phyloP scores from a whole-genome alignment of 495 filamentous ascomycete species.

The Ascobolus immersus region DNA sequence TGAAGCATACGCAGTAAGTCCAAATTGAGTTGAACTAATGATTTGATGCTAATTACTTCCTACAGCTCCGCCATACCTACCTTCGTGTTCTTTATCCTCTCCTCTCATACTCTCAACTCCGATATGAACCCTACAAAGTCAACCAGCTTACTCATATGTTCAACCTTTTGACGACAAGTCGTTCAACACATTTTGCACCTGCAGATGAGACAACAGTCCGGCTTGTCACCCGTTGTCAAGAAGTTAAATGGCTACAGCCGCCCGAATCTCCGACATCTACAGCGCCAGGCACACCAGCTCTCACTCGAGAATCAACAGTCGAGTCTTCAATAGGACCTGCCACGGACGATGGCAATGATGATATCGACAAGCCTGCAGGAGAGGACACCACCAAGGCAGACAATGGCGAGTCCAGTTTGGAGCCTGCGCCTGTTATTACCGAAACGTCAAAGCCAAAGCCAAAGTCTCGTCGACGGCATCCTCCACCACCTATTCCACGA shows the following conservation, averaged over 20 bases:
- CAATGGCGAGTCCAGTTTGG: no score
- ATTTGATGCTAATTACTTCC: neutral
- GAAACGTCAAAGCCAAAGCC: no score
- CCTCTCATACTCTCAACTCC: slow-evolving; percentile 71
- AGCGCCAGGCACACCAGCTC: no score
- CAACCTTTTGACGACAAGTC: slow-evolving; percentile 32
- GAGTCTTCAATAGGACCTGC: no score
- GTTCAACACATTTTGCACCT: slow-evolving; percentile 62
- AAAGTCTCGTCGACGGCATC: no score
- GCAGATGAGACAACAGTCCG: slow-evolving; percentile 72
- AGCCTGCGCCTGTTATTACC: no score
- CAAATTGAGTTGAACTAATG: neutral
- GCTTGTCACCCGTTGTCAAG: slow-evolving; percentile 54
- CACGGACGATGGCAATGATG: no score
- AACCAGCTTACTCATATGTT: slow-evolving; percentile 60
- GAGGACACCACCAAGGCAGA: no score
- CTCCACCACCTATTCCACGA: no score
- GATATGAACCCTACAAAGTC: slow-evolving; percentile 65
- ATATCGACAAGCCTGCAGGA: no score
- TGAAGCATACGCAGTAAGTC: slow-evolving; percentile 32
- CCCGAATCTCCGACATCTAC: no score
- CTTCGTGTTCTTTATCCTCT: slow-evolving; percentile 83
- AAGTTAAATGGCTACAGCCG: slow-evolving; percentile 76
- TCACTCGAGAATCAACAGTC: no score
- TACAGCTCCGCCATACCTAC: slow-evolving; percentile 71